Conservation (phyloP, 305 asterid species). For the Euphrasia arctica region DNA sequence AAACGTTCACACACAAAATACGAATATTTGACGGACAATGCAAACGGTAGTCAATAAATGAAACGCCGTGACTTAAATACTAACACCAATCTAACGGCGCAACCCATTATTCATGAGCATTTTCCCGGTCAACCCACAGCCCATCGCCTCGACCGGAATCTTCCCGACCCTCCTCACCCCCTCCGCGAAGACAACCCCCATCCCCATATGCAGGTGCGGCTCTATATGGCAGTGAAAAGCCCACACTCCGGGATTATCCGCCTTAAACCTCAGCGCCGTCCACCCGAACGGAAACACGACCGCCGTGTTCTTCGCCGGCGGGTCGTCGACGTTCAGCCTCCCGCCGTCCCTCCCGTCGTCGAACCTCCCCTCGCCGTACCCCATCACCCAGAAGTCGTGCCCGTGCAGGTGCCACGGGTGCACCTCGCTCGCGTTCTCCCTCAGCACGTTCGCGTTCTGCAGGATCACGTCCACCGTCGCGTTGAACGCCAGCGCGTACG, state of each 20-base stretch:
- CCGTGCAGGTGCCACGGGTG: slow-evolving; percentile 95
- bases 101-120: slow-evolving; percentile 27
- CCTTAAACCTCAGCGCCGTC: slow-evolving; percentile 79
- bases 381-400: slow-evolving; percentile 78
- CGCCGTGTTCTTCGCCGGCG: slow-evolving; percentile 61
- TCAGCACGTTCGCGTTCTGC: slow-evolving; percentile 66
- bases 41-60: no score
- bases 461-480: slow-evolving; percentile 58
- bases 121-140: slow-evolving; percentile 65
- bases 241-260: slow-evolving; percentile 87
- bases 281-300: slow-evolving; percentile 73
- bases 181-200: slow-evolving; percentile 78
- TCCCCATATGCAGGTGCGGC: slow-evolving; percentile 79
- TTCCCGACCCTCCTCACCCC: slow-evolving; percentile 35
- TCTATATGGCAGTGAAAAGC: slow-evolving; percentile 84
- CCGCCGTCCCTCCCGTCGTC: slow-evolving; percentile 30
- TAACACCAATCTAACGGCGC: no score
- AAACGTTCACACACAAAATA: no score
- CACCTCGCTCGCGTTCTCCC: slow-evolving; percentile 52
- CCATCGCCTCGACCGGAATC: slow-evolving; percentile 55
- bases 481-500: slow-evolving; percentile 47
- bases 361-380: slow-evolving; percentile 71
- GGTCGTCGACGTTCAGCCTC: slow-evolving; percentile 51
- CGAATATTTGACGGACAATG: no score
- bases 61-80: no score